Evolutionary conservation across 139 green algal genomes (phyloP).

Genomic region (Picochlorum sp.): DNA sequence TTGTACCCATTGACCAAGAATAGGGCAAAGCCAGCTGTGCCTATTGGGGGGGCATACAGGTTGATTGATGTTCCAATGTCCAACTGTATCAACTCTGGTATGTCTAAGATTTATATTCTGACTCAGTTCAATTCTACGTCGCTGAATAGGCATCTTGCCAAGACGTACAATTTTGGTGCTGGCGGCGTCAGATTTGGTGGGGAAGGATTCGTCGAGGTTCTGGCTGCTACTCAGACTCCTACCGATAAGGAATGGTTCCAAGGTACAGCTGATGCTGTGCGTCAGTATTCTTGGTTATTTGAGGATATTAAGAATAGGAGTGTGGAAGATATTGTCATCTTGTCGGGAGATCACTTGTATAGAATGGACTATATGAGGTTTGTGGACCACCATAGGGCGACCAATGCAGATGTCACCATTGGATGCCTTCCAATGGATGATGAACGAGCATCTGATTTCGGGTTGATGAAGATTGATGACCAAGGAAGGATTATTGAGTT

Average conservation of each 20-base stretch:
- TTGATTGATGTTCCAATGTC: constrained; percentile 98
- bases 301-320: constrained; percentile 82
- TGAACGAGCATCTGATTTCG: constrained; percentile 78
- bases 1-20: constrained; percentile 90
- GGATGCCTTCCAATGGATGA: constrained; percentile 82
- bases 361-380: constrained; percentile 67
- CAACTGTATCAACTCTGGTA: constrained; percentile 99
- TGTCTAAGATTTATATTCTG: constrained; percentile 97
- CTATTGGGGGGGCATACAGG: constrained; percentile 95
- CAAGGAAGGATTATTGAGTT: constrained; percentile 72
- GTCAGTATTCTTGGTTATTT: constrained; percentile 95
- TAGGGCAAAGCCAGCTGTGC: constrained; percentile 90
- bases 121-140: constrained; percentile 96
- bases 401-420: constrained; percentile 91
- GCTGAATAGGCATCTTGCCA: constrained; percentile 93
- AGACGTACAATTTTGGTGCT: constrained; percentile 94
- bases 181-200: constrained; percentile 72
- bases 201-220: constrained; percentile 89
- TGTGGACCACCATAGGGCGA: constrained; percentile 83
- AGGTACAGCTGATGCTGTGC: constrained; percentile 94
- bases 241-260: constrained; percentile 75
- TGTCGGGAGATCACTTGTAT: constrained; percentile 85
- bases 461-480: constrained; percentile 90
- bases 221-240: constrained; percentile 84
- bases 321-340: constrained; percentile 95